Evolutionary conservation across 768 basidiomycete genomes (phyloP), one percentile per base, ranked within the genome.

Genomic region (Mycena indigotica): DNA sequence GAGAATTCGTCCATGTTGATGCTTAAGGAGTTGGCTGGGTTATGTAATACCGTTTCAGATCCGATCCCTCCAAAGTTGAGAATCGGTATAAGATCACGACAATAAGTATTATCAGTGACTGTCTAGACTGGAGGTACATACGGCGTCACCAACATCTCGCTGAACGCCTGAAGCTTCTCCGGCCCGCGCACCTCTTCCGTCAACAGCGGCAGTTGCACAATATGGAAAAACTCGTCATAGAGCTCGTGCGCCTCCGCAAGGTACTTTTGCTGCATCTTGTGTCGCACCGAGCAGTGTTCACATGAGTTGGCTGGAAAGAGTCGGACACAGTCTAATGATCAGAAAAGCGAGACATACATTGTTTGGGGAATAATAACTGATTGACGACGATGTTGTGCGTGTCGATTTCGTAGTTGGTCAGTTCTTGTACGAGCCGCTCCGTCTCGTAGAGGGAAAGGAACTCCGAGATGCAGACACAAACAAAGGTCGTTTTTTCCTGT

Each of bases 381-480:
- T 99, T 99, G 54, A 98, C 95, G 55, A 98, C 93, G 67, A 99
- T 98, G 71, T 96, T 95, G 73, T 99, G 97, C 49, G 95, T 97
- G 72, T 98, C 95, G 70, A 98, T 98, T 70, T 94, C 93, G 69
- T 93, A 93, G 44, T 85, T 78, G n/a, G 91, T 93, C 44, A 97
- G 77, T 71, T 98, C 95, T 73, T 99, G 97, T 28, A 99, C 93
- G 24, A 99, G 82, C 26, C 97, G 91, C 73, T 99, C 97, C 25
- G 97, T 99, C 79, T 99, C 97, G 72, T 99, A 99, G 25, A 99
- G 78, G 15, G 95, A 97, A 65, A 98, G 76, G 82, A 99, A 98
- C 73, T 98, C 96, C 52, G 96, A 97, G 69, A 98, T 98, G 80
- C 94, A 94, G 52, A 98, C 96, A 67, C 97, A 98, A 66, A 99